Evolutionary conservation across 148 eudicot genomes (phyloP).

Genomic region (Gaultheria prostrata): DNA sequence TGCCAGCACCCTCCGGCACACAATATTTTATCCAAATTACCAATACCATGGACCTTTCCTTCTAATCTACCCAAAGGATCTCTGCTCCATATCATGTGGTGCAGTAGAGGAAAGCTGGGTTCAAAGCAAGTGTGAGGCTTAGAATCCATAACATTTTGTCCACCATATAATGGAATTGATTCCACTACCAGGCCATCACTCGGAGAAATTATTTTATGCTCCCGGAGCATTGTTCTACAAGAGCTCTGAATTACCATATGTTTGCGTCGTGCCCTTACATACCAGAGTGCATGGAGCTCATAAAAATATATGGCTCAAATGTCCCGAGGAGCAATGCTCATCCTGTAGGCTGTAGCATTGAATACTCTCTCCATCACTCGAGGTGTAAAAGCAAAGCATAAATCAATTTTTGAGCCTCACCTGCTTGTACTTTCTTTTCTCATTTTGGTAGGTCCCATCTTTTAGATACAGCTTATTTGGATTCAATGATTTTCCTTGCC

Average conservation of each 20-base stretch:
- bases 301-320: too few species aligned
- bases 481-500: neutral
- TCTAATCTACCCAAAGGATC: conserved; percentile 7
- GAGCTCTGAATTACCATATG: too few species aligned
- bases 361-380: neutral
- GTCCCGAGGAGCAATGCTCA: neutral
- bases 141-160: neutral
- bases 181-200: neutral
- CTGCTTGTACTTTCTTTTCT: neutral
- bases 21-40: too few species aligned
- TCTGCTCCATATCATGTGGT: neutral
- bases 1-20: too few species aligned
- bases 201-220: too few species aligned
- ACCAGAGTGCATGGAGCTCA: too few species aligned
- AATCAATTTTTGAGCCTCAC: neutral
- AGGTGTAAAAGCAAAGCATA: neutral
- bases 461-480: neutral
- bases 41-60: neutral
- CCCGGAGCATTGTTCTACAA: too few species aligned
- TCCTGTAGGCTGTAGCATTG: too few species aligned
- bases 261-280: too few species aligned
- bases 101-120: neutral
- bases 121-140: neutral
- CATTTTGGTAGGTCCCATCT: conserved; percentile 7
- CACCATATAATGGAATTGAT: neutral